These are phyloP conservation scores for Fusarium keratoplasticum DNA, from an alignment of 2,329 filamentous ascomycete genomes.

Conservation along the genomic window DNA sequence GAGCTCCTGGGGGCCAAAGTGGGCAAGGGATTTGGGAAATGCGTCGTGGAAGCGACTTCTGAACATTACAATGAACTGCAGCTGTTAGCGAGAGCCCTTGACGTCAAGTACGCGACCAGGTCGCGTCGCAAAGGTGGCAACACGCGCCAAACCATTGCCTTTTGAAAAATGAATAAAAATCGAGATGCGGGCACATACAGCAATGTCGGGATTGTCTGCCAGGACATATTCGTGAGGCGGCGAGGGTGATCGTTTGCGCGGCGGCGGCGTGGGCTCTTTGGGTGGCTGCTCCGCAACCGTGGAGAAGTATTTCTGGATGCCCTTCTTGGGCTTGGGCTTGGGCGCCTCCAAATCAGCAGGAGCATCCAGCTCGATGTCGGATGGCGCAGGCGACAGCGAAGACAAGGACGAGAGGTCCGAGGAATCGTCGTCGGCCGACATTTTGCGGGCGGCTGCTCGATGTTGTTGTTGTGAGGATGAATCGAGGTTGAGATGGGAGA, in stretches of 20 bases:
- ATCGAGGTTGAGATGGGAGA: conserved; percentile 37
- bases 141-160: conserved; percentile 51
- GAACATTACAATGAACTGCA: conserved; percentile 97
- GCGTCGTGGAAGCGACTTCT: conserved; percentile 90
- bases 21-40: conserved; percentile 86
- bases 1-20: conserved; percentile 95
- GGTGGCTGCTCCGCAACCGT: conserved; percentile 64
- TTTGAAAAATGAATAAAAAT: conserved; percentile 36
- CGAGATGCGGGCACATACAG: conserved; percentile 73
- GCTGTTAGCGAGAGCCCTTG: conserved; percentile 50
- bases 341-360: conserved; percentile 44
- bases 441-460: conserved; percentile 51
- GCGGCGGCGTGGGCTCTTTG: conserved; percentile 72
- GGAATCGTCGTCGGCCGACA: conserved; percentile 71
- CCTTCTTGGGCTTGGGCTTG: conserved; percentile 62
- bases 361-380: conserved; percentile 64
- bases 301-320: conserved; percentile 76
- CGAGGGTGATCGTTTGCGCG: conserved; percentile 84
- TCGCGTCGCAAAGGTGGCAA: conserved; percentile 60
- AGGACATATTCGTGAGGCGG: conserved; percentile 91
- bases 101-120: conserved; percentile 59
- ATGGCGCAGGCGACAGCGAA: conserved; percentile 58
- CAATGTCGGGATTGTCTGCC: conserved; percentile 91
- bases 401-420: conserved; percentile 72
- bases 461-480: conserved; percentile 24